A percentile compares a stretch with the other conserved stretches of the same genome.
These are phyloP conservation scores for Aquanectria penicillioides DNA, from an alignment of 2,329 filamentous ascomycete genomes.

Conservation along the genomic window DNA sequence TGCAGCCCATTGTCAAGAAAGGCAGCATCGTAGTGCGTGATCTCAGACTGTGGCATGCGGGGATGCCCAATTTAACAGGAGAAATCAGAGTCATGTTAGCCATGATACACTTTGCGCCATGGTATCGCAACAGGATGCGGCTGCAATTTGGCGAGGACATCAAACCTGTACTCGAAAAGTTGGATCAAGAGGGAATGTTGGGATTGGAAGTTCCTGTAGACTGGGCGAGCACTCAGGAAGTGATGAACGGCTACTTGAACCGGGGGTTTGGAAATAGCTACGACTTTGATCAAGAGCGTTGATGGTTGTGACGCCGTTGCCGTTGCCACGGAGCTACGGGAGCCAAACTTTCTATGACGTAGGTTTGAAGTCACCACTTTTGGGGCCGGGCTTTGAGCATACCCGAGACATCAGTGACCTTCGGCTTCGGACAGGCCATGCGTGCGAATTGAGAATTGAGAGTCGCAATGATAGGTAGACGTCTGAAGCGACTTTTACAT, in stretches of 20 bases:
- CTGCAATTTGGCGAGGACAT: slow-evolving; percentile 64
- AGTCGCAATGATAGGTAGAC: too few species aligned
- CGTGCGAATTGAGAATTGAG: too few species aligned
- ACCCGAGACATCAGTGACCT: too few species aligned
- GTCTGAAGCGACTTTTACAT: too few species aligned
- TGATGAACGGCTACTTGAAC: slow-evolving; percentile 60
- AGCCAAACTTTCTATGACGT: too few species aligned
- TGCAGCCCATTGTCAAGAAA: slow-evolving; percentile 62
- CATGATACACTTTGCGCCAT: slow-evolving; percentile 67
- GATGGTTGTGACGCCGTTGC: slow-evolving; percentile 8
- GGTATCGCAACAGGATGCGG: slow-evolving; percentile 67
- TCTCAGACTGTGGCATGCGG: slow-evolving; percentile 70
- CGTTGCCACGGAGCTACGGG: too few species aligned
- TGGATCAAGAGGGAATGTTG: slow-evolving; percentile 49
- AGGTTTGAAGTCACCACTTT: background rate
- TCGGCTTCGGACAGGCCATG: too few species aligned
- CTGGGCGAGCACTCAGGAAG: slow-evolving; percentile 56
- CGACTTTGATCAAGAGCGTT: slow-evolving; percentile 63
- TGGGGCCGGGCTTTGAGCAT: too few species aligned
- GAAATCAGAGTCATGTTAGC: slow-evolving; percentile 67
- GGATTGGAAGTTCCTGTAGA: slow-evolving; percentile 61
- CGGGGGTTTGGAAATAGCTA: slow-evolving; percentile 70
- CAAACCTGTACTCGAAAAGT: slow-evolving; percentile 53
- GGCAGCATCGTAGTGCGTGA: slow-evolving; percentile 68
- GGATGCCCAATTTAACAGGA: slow-evolving; percentile 66